Conservation (phyloP, 116 monocot genomes). For the Thalassia testudinum region DNA sequence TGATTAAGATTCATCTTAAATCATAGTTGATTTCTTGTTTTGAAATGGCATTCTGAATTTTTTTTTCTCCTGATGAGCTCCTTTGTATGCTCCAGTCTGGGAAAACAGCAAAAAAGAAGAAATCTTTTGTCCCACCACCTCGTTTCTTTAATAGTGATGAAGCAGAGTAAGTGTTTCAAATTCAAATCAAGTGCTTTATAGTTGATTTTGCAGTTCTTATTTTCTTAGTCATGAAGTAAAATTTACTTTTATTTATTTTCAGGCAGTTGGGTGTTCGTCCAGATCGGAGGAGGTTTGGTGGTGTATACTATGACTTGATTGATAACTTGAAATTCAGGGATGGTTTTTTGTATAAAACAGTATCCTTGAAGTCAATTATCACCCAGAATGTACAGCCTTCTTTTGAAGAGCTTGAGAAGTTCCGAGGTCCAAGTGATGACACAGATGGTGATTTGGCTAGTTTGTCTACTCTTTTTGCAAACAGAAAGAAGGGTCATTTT, state of each 20-base stretch:
- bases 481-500: conserved; percentile 96
- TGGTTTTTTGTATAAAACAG: conserved; percentile 82
- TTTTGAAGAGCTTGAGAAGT: conserved; percentile 96
- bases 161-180: conserved; percentile 37
- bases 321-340: conserved; percentile 88
- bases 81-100: conserved; percentile 67
- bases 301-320: conserved; percentile 69
- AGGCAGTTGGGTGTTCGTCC: conserved; percentile 91
- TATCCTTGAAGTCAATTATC: conserved; percentile 69
- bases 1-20: too few relatives aligned
- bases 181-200: background rate
- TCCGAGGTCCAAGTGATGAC: conserved; percentile 78
- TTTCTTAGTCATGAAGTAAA: too few relatives aligned
- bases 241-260: conserved; percentile 10
- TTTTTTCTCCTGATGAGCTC: too few relatives aligned
- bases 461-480: conserved; percentile 81
- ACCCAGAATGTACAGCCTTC: conserved; percentile 70
- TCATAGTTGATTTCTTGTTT: too few relatives aligned
- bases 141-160: conserved; percentile 92
- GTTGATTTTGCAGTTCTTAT: conserved; percentile 1
- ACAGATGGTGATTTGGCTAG: conserved; percentile 59
- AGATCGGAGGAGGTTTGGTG: conserved; percentile 56
- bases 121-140: conserved; percentile 85
- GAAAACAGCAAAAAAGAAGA: conserved; percentile 79
- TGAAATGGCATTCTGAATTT: too few relatives aligned